Evolutionary conservation across 2,329 filamentous ascomycete species (phyloP).

Genomic region (Dryadomyces sulphureus): DNA sequence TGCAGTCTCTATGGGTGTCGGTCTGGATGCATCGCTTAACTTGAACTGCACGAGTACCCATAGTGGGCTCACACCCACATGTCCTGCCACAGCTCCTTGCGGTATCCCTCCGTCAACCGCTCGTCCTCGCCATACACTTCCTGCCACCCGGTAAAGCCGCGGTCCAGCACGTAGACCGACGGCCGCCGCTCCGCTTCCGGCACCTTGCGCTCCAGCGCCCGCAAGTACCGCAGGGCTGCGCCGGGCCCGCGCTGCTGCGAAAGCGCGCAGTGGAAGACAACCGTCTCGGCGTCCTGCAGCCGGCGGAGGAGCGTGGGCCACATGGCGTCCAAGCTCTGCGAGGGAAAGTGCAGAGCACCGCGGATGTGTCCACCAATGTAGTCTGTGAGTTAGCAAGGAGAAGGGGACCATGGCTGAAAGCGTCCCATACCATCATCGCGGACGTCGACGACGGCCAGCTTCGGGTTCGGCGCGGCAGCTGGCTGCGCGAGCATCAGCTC

Average conservation of each 20-base stretch:
- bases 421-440: slow-evolving; percentile 54
- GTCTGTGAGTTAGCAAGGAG: slow-evolving; percentile 35
- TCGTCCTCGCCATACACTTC: slow-evolving; percentile 65
- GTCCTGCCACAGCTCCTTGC: slow-evolving; percentile 63
- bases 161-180: slow-evolving; percentile 66
- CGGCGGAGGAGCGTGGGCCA: slow-evolving; percentile 72
- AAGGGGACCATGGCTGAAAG: too few relatives aligned
- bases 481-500: slow-evolving; percentile 42
- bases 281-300: slow-evolving; percentile 61
- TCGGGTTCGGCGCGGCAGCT: slow-evolving; percentile 24
- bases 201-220: slow-evolving; percentile 37
- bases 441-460: slow-evolving; percentile 72
- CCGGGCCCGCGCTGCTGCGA: slow-evolving; percentile 81
- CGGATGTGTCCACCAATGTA: slow-evolving; percentile 83
- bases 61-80: neutral
- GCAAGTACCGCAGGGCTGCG: slow-evolving; percentile 66
- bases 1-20: too few relatives aligned
- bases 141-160: slow-evolving; percentile 83
- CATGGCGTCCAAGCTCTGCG: slow-evolving; percentile 53
- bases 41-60: too few relatives aligned
- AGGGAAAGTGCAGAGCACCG: slow-evolving; percentile 62
- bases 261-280: slow-evolving; percentile 89
- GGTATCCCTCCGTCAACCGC: slow-evolving; percentile 68
- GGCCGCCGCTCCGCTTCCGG: slow-evolving; percentile 27
- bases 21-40: too few relatives aligned